Percentiles rank a stretch among this genome's conserved stretches.
Evolutionary conservation across 305 asterid genomes (phyloP).

Genomic region (Fraxinus platypoda): DNA sequence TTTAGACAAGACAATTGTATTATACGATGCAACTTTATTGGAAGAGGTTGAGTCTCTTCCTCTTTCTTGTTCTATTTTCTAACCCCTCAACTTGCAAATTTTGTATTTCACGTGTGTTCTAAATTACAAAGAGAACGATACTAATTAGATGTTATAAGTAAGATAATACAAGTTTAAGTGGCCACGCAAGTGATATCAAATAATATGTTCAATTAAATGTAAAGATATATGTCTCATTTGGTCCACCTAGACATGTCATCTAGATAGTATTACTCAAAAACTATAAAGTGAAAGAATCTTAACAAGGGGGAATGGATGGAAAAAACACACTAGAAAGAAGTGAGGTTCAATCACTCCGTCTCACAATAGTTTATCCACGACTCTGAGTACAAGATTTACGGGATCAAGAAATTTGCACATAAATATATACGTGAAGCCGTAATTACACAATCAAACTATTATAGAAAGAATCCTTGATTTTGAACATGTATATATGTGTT

Average conservation of each 20-base stretch:
- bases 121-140: not conserved
- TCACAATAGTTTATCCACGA: not conserved
- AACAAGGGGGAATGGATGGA: not conserved
- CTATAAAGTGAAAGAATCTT: not conserved
- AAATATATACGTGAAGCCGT: not conserved
- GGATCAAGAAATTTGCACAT: not conserved
- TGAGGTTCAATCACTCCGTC: not conserved
- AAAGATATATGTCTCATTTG: not conserved
- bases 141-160: not conserved
- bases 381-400: not conserved
- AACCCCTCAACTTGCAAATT: not conserved
- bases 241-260: not conserved
- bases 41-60: not conserved
- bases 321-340: not conserved
- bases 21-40: not conserved
- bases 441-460: not conserved
- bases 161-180: not conserved
- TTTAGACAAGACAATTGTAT: not conserved
- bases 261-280: not conserved
- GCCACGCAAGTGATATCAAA: not conserved
- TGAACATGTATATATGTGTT: not conserved
- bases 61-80: not conserved
- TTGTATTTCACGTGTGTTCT: not conserved
- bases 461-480: not conserved
- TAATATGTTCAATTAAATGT: not conserved